phyloP scores from a whole-genome alignment of 495 filamentous ascomycete genomes.

The Penicillium cinerascens region DNA sequence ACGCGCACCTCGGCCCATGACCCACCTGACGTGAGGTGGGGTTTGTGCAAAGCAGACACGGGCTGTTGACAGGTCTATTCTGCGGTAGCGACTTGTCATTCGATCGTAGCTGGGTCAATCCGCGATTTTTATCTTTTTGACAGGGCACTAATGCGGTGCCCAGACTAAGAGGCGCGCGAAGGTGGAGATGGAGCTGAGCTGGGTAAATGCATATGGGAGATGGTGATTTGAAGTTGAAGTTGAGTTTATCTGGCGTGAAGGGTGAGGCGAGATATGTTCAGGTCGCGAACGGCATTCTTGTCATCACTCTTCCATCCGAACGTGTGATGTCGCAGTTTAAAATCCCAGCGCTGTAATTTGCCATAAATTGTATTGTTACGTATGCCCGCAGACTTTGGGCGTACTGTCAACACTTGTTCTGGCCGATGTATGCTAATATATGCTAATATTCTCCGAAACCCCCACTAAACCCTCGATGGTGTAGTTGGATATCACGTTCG shows the following conservation, averaged over 20 bases:
- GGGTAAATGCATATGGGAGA: not conserved
- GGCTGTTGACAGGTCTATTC: slow-evolving; percentile 24
- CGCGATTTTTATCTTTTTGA: slow-evolving; percentile 13
- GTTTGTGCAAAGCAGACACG: slow-evolving; percentile 6
- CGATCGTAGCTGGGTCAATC: slow-evolving; percentile 2
- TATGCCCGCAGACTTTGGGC: no score
- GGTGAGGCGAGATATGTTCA: not conserved
- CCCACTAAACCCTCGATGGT: not conserved
- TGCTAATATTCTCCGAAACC: not conserved
- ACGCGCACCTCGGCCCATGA: not conserved
- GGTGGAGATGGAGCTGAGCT: not conserved
- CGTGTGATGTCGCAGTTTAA: not conserved
- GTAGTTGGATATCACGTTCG: slow-evolving; percentile 1
- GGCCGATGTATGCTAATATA: no score
- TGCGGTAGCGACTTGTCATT: slow-evolving; percentile 4
- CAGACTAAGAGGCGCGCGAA: slow-evolving; percentile 4
- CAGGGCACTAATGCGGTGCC: slow-evolving; percentile 13
- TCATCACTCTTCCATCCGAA: not conserved
- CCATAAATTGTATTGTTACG: not conserved
- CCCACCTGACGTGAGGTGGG: not conserved
- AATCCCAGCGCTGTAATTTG: not conserved
- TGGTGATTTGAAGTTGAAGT: not conserved
- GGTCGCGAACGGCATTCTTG: not conserved
- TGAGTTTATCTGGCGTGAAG: not conserved
- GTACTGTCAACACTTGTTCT: no score